Evolutionary conservation across 75 land plant species (phyloP).

Genomic region (Gnetum montanum): DNA sequence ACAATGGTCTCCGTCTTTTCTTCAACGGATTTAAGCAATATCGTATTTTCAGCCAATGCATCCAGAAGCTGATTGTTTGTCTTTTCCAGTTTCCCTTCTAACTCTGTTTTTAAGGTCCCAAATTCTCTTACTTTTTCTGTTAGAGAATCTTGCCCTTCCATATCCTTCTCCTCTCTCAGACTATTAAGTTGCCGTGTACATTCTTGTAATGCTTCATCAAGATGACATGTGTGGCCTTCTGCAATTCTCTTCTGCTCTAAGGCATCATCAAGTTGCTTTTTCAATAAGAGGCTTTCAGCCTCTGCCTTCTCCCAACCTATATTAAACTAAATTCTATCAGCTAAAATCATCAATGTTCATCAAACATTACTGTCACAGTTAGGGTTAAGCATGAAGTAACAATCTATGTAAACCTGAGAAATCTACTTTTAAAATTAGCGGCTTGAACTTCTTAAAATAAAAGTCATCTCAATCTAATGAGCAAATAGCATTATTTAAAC

Average conservation of each 20-base stretch:
- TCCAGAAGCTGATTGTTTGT: constrained; percentile 3
- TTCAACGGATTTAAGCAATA: constrained; percentile 4
- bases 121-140: constrained; percentile 24
- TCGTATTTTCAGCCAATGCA: constrained; percentile 9
- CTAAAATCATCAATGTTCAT: neutral
- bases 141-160: constrained; percentile 19
- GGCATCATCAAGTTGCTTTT: constrained; percentile 24
- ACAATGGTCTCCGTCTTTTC: neutral
- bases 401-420: neutral
- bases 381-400: neutral
- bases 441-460: neutral
- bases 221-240: constrained; percentile 24
- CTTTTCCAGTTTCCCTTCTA: constrained; percentile 19
- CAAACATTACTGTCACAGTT: neutral
- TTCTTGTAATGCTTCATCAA: constrained; percentile 44
- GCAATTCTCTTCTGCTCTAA: constrained; percentile 11
- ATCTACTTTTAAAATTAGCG: too few species aligned
- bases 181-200: constrained; percentile 31
- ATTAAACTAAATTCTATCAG: neutral
- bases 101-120: constrained; percentile 21
- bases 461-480: neutral
- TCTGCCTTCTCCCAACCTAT: constrained; percentile 54
- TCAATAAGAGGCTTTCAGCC: constrained; percentile 19
- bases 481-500: constrained; percentile 19
- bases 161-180: constrained; percentile 27